Base-by-base conservation (phyloP, 345 rosid species). In the Triadica sebifera region DNA sequence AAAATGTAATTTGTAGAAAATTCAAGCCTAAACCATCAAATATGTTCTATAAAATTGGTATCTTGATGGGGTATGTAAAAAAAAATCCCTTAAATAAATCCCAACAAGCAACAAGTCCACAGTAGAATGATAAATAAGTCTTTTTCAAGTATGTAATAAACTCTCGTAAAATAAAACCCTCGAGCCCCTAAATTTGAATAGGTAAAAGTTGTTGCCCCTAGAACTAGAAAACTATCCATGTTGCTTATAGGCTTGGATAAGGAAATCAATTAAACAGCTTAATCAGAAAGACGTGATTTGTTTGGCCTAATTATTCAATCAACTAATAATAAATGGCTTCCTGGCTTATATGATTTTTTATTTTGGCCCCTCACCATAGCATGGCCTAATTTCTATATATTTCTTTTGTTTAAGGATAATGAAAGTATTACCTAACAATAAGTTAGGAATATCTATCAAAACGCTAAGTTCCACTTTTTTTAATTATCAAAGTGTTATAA, bases 221-320 rank as follows among this genome's bases (percentile, higher is more conserved):
- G n/a, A n/a, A n/a, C 59, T 17, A 57, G 5, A 57, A 57, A 57
- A 57, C 24, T 29, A 3, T 10, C 24, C 9, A 6, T 0, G 5
- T 39, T 39, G 24, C 22, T 7, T 64, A 64, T n/a, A 38, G 67
- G 47, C 4, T 63, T 19, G 12, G 24, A 7, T 8, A 41, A 64
- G 12, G 24, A 41, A 64, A 64, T 16, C 29, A 63, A 38, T 41
- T 43, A 45, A 64, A 37, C 6, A 17, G 16, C 39, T 16, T 15
- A 12, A 43, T 19, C 41, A 61, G 43, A 61, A 34, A 29, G 65
- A 61, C 4, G 43, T 34, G 34, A 34, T 12, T 60, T 0, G 43
- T 60, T 60, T 60, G 43, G 43, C 41, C 38, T 13, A 60, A 34
- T 61, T 34, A 61, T 61, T 61, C 6, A 60, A 60, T 60, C 65